These are phyloP conservation scores for Cucumis sativus DNA, from an alignment of 306 rosid genomes.

Conservation along the genomic window DNA sequence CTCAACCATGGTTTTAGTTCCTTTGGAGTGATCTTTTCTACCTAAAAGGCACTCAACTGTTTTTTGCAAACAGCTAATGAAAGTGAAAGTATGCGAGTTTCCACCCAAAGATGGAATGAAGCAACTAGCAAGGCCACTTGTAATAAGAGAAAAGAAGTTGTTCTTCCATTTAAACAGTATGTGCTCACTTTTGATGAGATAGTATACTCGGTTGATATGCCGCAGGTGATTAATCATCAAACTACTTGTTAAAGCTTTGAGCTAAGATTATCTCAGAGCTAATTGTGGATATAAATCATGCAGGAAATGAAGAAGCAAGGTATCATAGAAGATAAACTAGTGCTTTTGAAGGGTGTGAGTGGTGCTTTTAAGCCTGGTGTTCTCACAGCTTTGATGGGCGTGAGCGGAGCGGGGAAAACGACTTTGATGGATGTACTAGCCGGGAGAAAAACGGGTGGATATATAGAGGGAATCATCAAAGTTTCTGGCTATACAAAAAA, in stretches of 20 bases:
- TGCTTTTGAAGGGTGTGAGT: constrained; percentile 68
- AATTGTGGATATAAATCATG: background rate
- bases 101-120: background rate
- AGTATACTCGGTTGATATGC: constrained; percentile 58
- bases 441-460: constrained; percentile 78
- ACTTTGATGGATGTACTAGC: constrained; percentile 88
- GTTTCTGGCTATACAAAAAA: constrained; percentile 70
- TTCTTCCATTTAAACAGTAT: constrained; percentile 68
- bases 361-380: constrained; percentile 88
- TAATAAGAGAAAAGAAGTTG: constrained; percentile 35
- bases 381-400: constrained; percentile 92
- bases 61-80: constrained; percentile 15
- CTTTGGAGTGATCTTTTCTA: background rate
- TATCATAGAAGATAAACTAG: constrained; percentile 48
- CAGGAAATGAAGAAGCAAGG: constrained; percentile 59
- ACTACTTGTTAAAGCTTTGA: background rate
- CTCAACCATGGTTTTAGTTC: background rate
- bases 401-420: constrained; percentile 94
- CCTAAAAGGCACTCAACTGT: background rate
- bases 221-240: constrained; percentile 25
- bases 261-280: background rate
- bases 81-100: background rate
- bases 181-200: constrained; percentile 47
- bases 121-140: background rate
- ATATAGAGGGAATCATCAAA: constrained; percentile 54